Percentiles rank a stretch among this genome's conserved stretches.
phyloP scores from a whole-genome alignment of 1,284 basidiomycete species.

The Pyrrhoderma lamaoense region DNA sequence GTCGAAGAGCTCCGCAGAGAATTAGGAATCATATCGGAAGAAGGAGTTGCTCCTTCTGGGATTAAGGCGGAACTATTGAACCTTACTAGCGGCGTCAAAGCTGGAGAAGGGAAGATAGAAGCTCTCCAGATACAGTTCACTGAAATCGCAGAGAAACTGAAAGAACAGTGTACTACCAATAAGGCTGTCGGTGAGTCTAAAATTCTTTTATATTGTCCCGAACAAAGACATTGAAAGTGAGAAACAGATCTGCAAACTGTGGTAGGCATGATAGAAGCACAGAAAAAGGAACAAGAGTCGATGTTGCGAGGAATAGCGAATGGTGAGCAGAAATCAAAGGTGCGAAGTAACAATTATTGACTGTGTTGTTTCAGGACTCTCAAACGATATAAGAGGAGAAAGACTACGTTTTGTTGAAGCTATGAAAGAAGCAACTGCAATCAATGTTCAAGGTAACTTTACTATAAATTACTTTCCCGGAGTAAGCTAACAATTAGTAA shows the following conservation, averaged over 20 bases:
- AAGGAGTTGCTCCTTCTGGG: constrained; percentile 23
- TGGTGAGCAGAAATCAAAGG: constrained; percentile 41
- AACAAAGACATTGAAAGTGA: not conserved
- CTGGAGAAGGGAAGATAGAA: constrained; percentile 35
- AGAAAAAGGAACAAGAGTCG: constrained; percentile 62
- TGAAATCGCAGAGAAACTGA: constrained; percentile 37
- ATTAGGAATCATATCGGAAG: constrained; percentile 23
- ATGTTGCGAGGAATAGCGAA: constrained; percentile 56
- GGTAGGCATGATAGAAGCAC: constrained; percentile 53
- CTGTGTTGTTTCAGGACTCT: constrained; percentile 48
- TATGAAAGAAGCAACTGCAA: constrained; percentile 83
- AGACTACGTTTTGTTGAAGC: constrained; percentile 80
- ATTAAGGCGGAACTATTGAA: constrained; percentile 1
- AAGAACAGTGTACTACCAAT: constrained; percentile 32
- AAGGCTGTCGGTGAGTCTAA: constrained; percentile 28
- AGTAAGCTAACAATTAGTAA: constrained; percentile 25
- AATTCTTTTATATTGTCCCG: constrained; percentile 13
- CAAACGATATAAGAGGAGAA: constrained; percentile 77
- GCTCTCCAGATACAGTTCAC: constrained; percentile 42
- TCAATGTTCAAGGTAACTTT: constrained; percentile 67
- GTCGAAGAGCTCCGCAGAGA: constrained; percentile 55
- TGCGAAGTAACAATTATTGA: not conserved
- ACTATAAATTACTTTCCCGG: not conserved
- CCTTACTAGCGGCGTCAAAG: constrained; percentile 28
- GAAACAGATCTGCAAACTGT: constrained; percentile 51